Evolutionary conservation across 257 asterid genomes (phyloP).

Genomic region (Lycium ferocissimum): DNA sequence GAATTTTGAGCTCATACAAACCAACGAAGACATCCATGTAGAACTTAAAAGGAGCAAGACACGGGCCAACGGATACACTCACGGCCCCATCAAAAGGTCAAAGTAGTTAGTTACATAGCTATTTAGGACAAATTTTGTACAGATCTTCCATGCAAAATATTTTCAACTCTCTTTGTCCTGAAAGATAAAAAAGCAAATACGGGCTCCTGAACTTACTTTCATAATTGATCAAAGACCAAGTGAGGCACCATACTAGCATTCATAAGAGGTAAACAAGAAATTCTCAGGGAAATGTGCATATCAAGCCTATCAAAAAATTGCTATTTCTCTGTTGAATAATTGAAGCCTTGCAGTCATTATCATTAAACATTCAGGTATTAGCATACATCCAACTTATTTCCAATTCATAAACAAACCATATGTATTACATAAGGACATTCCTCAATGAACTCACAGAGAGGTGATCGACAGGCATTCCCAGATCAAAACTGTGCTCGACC

Average conservation of each 20-base stretch:
- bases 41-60: neutral
- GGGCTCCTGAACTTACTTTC: neutral
- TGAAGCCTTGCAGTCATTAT: neutral
- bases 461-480: conserved; percentile 64
- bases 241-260: neutral
- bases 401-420: neutral
- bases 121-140: neutral
- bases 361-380: neutral
- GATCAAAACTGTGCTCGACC: conserved; percentile 83
- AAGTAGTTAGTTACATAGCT: neutral
- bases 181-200: neutral
- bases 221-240: neutral
- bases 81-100: neutral
- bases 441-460: conserved; percentile 55
- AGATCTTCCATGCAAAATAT: neutral
- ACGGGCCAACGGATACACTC: neutral
- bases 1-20: neutral
- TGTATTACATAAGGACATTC: neutral
- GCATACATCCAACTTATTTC: neutral
- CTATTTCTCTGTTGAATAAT: neutral
- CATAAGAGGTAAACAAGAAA: neutral
- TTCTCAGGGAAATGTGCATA: neutral
- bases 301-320: neutral
- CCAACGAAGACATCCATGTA: neutral
- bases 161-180: neutral